phyloP scores from a whole-genome alignment of 2,329 filamentous ascomycete species.

The Colletotrichum costaricense region DNA sequence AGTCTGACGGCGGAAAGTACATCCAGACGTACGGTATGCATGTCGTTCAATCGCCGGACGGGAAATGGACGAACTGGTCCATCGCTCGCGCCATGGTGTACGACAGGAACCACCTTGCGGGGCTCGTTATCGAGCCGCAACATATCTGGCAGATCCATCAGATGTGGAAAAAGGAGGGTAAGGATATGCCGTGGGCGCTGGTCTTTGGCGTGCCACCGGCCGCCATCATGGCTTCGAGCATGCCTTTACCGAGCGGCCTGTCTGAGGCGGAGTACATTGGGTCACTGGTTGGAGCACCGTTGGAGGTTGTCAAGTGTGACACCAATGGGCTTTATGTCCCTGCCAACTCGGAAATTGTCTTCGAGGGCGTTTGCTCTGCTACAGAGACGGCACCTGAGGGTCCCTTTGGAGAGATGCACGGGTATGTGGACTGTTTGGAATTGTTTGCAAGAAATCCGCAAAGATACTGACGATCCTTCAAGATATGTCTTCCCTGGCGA shows the following conservation, averaged over 20 bases:
- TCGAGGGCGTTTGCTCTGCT: constrained; percentile 60
- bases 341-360: constrained; percentile 61
- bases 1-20: constrained; percentile 60
- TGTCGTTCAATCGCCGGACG: constrained; percentile 56
- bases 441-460: not conserved
- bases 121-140: constrained; percentile 56
- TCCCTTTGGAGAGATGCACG: constrained; percentile 58
- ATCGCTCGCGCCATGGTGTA: constrained; percentile 59
- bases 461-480: constrained; percentile 40
- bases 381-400: constrained; percentile 56
- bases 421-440: constrained; percentile 19
- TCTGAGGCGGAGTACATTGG: constrained; percentile 61
- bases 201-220: constrained; percentile 61
- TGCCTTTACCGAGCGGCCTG: constrained; percentile 61
- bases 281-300: constrained; percentile 53
- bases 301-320: constrained; percentile 65
- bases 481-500: constrained; percentile 30
- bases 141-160: constrained; percentile 59
- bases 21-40: constrained; percentile 63
- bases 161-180: constrained; percentile 56
- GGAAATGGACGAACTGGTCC: constrained; percentile 60
- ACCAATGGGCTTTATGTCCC: constrained; percentile 60
- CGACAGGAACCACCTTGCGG: constrained; percentile 52
- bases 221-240: constrained; percentile 58
- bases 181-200: constrained; percentile 59